These are phyloP conservation scores for Entomortierella beljakovae DNA, from an alignment of 192 early-diverging fungal genomes.

Conservation along the genomic window DNA sequence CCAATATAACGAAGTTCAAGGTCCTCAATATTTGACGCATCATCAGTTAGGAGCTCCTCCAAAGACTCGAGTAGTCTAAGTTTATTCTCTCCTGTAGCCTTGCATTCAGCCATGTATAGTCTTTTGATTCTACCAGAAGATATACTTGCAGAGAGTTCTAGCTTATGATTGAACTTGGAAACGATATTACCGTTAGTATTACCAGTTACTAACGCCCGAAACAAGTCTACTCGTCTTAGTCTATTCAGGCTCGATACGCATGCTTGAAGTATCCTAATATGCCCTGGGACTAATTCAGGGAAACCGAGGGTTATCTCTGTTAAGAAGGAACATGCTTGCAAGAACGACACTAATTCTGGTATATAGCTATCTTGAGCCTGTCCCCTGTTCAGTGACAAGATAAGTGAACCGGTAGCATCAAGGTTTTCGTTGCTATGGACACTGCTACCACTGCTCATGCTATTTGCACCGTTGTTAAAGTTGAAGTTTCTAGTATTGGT, in stretches of 20 bases:
- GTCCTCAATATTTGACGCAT: conserved; percentile 22
- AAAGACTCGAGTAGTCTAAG: conserved; percentile 22
- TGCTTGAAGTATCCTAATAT: conserved; percentile 37
- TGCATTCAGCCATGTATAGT: conserved; percentile 34
- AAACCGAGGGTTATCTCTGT: conserved; percentile 37
- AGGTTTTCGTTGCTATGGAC: conserved; percentile 7
- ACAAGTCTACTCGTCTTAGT: conserved; percentile 32
- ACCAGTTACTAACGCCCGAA: conserved; percentile 4
- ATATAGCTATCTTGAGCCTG: conserved; percentile 25
- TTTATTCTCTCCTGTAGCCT: conserved; percentile 16
- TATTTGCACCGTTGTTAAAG: conserved; percentile 1
- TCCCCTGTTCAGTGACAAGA: neutral
- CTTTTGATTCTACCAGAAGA: conserved; percentile 12
- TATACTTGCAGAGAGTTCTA: conserved; percentile 38
- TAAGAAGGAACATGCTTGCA: conserved; percentile 16
- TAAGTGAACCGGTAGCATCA: neutral
- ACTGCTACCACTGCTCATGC: neutral
- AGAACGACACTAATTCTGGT: conserved; percentile 23
- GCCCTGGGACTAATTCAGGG: conserved; percentile 30
- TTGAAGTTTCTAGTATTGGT: conserved; percentile 19
- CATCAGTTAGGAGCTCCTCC: conserved; percentile 38
- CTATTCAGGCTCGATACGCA: conserved; percentile 13
- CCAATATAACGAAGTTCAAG: conserved; percentile 41
- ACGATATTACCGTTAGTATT: neutral
- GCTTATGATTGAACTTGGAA: conserved; percentile 15